Conservation (phyloP, 2,329 filamentous ascomycete genomes). For the Pseudogymnoascus verrucosus region DNA sequence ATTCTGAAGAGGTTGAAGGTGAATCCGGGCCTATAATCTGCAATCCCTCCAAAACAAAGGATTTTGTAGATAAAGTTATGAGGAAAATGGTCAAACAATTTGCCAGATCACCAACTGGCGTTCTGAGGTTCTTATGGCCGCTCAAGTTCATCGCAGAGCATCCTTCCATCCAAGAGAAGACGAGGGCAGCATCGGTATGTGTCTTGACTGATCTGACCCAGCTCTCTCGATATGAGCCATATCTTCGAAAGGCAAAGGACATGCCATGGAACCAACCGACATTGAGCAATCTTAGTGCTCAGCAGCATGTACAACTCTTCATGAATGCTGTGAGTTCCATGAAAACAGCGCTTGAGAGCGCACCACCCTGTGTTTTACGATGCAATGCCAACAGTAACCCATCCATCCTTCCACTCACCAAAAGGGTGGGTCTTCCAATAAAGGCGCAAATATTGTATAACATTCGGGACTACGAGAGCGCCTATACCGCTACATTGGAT, state of each 20-base stretch:
- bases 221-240: not conserved
- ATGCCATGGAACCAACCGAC: not conserved
- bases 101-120: not conserved
- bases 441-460: not conserved
- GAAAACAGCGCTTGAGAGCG: not conserved
- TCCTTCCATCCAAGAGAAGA: not conserved
- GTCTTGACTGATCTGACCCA: not conserved
- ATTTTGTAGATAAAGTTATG: not conserved
- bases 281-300: not conserved
- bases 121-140: not conserved
- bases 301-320: not conserved
- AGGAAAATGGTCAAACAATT: not conserved
- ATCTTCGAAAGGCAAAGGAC: not conserved
- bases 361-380: not conserved
- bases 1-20: not conserved
- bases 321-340: not conserved
- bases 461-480: not conserved
- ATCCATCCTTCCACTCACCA: not conserved
- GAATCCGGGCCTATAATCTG: not conserved
- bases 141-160: slow-evolving; percentile 1
- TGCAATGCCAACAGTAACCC: not conserved
- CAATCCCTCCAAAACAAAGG: not conserved
- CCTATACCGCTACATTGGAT: not conserved
- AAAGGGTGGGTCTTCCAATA: slow-evolving; percentile 2
- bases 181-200: not conserved